Evolutionary conservation across 768 basidiomycete genomes (phyloP).

Genomic region (Termitomyces titanicus): DNA sequence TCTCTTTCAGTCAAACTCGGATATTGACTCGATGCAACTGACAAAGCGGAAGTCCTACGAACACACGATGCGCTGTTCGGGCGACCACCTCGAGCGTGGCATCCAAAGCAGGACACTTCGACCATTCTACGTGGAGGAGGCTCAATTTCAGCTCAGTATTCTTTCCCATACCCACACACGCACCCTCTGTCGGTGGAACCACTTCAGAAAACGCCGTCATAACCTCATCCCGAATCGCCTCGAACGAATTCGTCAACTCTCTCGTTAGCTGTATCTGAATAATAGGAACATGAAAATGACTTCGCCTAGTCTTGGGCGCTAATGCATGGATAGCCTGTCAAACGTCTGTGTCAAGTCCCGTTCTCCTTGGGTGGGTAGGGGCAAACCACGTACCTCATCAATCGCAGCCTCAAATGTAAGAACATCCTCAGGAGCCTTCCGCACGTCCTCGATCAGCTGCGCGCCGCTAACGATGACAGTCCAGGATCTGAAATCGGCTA

Average conservation of each 20-base stretch:
- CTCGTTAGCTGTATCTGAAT: constrained; percentile 15
- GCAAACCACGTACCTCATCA: constrained; percentile 20
- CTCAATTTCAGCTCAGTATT: neutral
- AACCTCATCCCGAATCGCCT: constrained; percentile 10
- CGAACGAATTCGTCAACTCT: constrained; percentile 5
- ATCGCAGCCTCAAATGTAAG: constrained; percentile 24
- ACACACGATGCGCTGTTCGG: constrained; percentile 19
- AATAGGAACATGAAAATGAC: constrained; percentile 17
- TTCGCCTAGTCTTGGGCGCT: constrained; percentile 7
- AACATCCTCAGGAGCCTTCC: constrained; percentile 28
- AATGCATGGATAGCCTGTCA: constrained; percentile 13
- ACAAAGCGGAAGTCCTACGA: constrained; percentile 27
- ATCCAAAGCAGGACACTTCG: constrained; percentile 6
- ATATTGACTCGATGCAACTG: neutral
- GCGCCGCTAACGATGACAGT: constrained; percentile 26
- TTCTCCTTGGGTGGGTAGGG: neutral
- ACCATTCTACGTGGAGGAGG: neutral
- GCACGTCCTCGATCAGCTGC: constrained; percentile 26
- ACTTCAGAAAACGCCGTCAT: constrained; percentile 1
- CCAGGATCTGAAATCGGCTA: constrained; percentile 22
- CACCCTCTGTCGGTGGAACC: neutral
- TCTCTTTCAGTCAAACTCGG: too few species aligned
- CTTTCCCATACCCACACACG: neutral
- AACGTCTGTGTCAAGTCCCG: neutral
- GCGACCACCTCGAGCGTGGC: constrained; percentile 19